Base-by-base conservation (phyloP, 495 filamentous ascomycete genomes). In the Friedmanniomyces simplex region DNA sequence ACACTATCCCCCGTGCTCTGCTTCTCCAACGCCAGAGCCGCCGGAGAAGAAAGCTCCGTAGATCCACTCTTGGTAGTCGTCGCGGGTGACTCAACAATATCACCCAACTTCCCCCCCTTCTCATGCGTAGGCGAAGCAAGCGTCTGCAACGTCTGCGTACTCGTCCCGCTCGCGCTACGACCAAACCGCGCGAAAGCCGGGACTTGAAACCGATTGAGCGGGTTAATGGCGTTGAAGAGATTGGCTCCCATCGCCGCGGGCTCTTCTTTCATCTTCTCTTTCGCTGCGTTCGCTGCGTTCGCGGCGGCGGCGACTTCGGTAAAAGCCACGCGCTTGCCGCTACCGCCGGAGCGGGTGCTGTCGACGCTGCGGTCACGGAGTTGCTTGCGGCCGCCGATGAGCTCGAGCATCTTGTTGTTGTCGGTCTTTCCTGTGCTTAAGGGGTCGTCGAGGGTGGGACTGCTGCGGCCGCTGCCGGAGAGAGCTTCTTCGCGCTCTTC, bases 151-250 rank as follows among this genome's bases (percentile, higher is more conserved):
- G n/a, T 60, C 49, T 55, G 50, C 18, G 62, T 63, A 46, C 67
- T 73, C 28, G 28, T 32, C 26, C 4, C 49, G 7, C 77, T 72
- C 3, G 68, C 60, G n/a, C 57, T 72, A 41, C 90, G 79, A 2
- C 88, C 88, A 61, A 95, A 95, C 11, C 80, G 84, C 39, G 84
- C 78, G 63, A 91, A 83, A 74, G 48, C 74, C 73, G 72, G 91
- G 83, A 20, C 84, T 79, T 10, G 76, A 66, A 95, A 79, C 49
- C 88, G 79, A 45, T 84, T 89, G 61, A 96, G 81, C 0, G 90
- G 90, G 13, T 95, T 72, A 1, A 86, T 83, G 64, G 79, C 93
- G 21, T 88, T 85, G 32, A 95, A 79, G 61, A 81, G 88, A n/a
- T 86, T 80, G 79, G 94, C 16, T 65, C 59, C 14, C 61, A 46